Evolutionary conservation across 73 alveolate genomes (phyloP).

Genomic region (Tetrahymena borealis): DNA sequence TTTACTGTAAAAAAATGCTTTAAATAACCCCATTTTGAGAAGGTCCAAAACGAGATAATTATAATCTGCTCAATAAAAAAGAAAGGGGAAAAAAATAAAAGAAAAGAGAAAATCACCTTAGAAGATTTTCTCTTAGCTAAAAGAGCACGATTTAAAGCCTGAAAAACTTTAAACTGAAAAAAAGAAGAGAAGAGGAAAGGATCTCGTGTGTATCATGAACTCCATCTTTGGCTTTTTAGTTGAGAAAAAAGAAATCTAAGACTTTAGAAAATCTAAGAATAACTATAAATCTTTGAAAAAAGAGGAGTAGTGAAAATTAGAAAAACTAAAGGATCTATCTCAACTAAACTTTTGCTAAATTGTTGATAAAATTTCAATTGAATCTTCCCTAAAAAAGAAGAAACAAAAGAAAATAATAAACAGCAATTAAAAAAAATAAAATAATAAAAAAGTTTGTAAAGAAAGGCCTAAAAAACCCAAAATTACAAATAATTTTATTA

Average conservation of each 20-base stretch:
- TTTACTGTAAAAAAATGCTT: background rate
- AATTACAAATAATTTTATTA: background rate
- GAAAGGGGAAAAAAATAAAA: background rate
- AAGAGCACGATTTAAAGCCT: background rate
- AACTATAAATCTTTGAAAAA: no score
- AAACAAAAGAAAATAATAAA: background rate
- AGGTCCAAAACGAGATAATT: background rate
- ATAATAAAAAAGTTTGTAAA: background rate
- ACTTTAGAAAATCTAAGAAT: no score
- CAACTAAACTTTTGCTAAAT: background rate
- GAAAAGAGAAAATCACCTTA: background rate
- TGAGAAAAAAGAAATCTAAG: background rate
- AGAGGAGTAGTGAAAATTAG: no score
- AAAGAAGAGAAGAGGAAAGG: background rate
- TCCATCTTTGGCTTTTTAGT: background rate
- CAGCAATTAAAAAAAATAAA: background rate
- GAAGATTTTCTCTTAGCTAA: background rate
- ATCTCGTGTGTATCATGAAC: background rate
- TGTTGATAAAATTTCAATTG: background rate
- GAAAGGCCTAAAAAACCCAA: background rate
- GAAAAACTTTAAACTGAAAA: background rate
- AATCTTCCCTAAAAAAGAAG: background rate
- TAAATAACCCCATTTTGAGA: background rate
- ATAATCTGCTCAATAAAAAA: background rate
- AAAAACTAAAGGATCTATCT: no score